Evolutionary conservation across 345 rosid species (phyloP).

Genomic region (Eucalyptus marginata): DNA sequence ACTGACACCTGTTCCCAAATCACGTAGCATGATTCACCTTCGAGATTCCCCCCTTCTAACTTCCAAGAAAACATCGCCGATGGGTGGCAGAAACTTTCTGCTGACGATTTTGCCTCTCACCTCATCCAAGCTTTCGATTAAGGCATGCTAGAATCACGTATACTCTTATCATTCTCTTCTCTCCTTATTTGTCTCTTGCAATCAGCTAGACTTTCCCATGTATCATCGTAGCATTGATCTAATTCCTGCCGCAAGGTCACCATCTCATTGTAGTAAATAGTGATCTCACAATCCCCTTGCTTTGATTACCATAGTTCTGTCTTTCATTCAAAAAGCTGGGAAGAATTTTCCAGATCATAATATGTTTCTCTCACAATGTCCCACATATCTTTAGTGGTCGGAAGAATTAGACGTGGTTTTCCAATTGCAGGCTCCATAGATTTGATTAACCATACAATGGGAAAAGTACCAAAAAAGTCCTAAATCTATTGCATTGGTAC

Average conservation of each 20-base stretch:
- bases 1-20: neutral
- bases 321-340: neutral
- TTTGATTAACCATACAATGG: too few species aligned
- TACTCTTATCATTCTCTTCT: neutral
- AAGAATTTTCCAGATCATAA: neutral
- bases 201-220: neutral
- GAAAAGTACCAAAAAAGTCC: too few species aligned
- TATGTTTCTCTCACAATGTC: neutral
- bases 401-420: neutral
- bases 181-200: neutral
- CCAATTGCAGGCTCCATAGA: neutral
- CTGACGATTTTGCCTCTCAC: neutral
- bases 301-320: neutral
- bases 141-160: neutral
- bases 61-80: neutral
- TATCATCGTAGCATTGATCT: neutral
- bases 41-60: neutral
- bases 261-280: neutral
- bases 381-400: neutral
- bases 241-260: neutral
- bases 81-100: neutral
- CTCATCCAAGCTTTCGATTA: neutral
- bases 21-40: neutral
- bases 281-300: neutral
- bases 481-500: too few species aligned